Percentiles rank a stretch among this genome's conserved stretches.
phyloP scores from a whole-genome alignment of 768 basidiomycete species.

The Serpula lacrymans region DNA sequence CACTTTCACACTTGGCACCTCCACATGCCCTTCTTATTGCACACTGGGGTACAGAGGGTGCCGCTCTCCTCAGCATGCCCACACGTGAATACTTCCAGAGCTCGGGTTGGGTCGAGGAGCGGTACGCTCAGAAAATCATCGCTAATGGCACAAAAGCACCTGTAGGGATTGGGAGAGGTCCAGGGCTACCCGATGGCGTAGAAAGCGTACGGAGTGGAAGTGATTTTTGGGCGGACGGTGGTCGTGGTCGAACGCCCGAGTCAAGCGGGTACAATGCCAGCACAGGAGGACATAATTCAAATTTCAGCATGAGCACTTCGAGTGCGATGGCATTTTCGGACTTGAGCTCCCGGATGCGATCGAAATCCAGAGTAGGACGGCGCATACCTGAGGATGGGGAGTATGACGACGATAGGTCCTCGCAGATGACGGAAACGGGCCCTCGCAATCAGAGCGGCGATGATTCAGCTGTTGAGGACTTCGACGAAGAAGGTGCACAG shows the following conservation, averaged over 20 bases:
- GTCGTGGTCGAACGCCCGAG: constrained; percentile 12
- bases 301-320: no score
- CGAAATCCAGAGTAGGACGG: no score
- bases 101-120: constrained; percentile 59
- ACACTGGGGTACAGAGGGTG: constrained; percentile 77
- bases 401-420: constrained; percentile 18
- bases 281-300: no score
- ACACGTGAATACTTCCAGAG: constrained; percentile 86
- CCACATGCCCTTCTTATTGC: constrained; percentile 79
- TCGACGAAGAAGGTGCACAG: constrained; percentile 76
- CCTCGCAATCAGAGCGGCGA: constrained; percentile 14
- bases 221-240: constrained; percentile 69
- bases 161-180: not conserved
- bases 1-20: constrained; percentile 62
- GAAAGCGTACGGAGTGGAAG: constrained; percentile 63
- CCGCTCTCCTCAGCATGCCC: constrained; percentile 76
- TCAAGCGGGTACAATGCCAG: constrained; percentile 8
- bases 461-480: constrained; percentile 33
- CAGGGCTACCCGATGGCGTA: constrained; percentile 24
- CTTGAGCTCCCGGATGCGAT: no score
- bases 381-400: not conserved
- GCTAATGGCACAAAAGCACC: constrained; percentile 16
- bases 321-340: no score
- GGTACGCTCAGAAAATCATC: constrained; percentile 7
- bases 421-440: constrained; percentile 2